Base-by-base conservation (phyloP, 2,329 filamentous ascomycete genomes). In the Botrytis squamosa region DNA sequence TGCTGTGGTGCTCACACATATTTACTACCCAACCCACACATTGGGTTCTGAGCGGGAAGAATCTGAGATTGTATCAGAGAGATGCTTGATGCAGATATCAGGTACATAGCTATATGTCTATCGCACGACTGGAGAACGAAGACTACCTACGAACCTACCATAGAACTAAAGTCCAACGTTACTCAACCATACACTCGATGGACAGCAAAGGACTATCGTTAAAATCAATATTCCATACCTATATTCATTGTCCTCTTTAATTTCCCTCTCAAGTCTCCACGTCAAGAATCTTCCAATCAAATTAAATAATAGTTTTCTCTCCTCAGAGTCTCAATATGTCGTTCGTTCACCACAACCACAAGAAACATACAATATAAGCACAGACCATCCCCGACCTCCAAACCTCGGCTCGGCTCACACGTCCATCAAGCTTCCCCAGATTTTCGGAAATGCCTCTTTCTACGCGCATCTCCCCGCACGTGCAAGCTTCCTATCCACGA, bases 381-480 rank as follows among this genome's bases (percentile, higher is more conserved):
- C 38, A 44, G 62, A 64, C 38, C n/a, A 29, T 10, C 9, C 57
- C 14, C 16, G 10, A 40, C 20, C 46, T 49, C 2, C 65, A 38
- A 67, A 40, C 65, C 65, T 67, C 65, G 65, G 65, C 25, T 67
- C 44, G 52, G 52, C 7, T 52, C 49, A 14, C 9, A 2, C 14
- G n/a, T n/a, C 46, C 18, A 49, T 49, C 33, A 20, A 67, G 29
- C 67, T 70, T 60, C 67, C 67, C 67, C 67, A 62, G 67, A 62
- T 70, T 70, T 70, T 70, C 67, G 57, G 36, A 60, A 57, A 33
- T 40, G 25, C 36, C 22, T 60, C 59, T 62, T 62, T 14, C 25
- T 55, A 55, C 49, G 25, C 25, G 12, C 14, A n/a, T 14, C 60
- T 63, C 36, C 36, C 22, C 60, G 20, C 60, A 62, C 36, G 59